phyloP scores from a whole-genome alignment of 768 basidiomycete genomes.

The Phylloporus sp. region DNA sequence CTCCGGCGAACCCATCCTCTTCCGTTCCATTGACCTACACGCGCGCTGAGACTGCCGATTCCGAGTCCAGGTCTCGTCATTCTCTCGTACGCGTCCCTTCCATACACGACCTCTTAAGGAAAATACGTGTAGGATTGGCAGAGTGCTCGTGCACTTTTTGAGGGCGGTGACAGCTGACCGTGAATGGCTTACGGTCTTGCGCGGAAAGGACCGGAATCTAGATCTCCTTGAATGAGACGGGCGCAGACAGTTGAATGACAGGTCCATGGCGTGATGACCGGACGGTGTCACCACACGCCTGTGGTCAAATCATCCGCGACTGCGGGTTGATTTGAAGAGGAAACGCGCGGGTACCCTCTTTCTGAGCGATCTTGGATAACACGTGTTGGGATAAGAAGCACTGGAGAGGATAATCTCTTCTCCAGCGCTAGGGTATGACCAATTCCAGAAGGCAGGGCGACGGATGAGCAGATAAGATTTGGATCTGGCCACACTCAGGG shows the following conservation, averaged over 20 bases:
- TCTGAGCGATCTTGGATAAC: constrained; percentile 12
- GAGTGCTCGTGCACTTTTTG: neutral
- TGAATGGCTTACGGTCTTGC: neutral
- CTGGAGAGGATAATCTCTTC: constrained; percentile 11
- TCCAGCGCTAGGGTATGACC: constrained; percentile 9
- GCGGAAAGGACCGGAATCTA: constrained; percentile 16
- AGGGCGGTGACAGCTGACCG: neutral
- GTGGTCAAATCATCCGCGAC: constrained; percentile 3
- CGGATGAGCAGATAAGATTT: constrained; percentile 19
- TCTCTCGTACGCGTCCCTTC: neutral
- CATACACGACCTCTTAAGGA: neutral
- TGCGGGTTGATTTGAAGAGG: constrained; percentile 6
- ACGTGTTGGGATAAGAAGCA: constrained; percentile 16
- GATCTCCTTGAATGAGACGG: constrained; percentile 1
- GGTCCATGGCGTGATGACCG: neutral
- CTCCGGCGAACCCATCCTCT: neutral
- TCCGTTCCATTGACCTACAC: neutral
- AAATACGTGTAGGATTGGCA: neutral
- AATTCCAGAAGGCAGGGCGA: constrained; percentile 13
- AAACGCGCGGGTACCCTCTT: constrained; percentile 13
- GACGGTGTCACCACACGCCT: neutral
- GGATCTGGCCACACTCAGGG: constrained; percentile 14
- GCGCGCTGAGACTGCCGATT: neutral
- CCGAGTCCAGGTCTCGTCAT: neutral
- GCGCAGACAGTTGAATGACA: neutral